Conservation (phyloP, 352 stramenopile genomes). For the Globisporangium spinosum region DNA sequence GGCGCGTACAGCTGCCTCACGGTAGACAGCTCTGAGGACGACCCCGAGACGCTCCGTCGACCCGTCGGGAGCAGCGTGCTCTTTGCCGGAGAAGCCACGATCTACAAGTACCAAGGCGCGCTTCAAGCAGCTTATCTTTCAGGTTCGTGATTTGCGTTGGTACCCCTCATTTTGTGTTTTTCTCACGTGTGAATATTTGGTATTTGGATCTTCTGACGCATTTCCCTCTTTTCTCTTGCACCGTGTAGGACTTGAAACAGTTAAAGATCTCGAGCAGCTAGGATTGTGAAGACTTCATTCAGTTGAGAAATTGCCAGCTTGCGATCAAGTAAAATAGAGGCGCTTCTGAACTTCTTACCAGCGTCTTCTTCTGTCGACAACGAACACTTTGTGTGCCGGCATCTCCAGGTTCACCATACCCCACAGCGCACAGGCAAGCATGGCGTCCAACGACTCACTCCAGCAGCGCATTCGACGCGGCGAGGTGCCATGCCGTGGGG, state of each 20-base stretch:
- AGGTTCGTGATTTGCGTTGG: slow-evolving; percentile 6
- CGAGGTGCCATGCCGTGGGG: slow-evolving; percentile 44
- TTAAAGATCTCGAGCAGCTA: slow-evolving; percentile 28
- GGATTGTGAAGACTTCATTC: slow-evolving; percentile 8
- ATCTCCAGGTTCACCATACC: not conserved
- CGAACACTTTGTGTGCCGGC: not conserved
- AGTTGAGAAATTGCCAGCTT: not conserved
- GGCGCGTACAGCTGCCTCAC: slow-evolving; percentile 66
- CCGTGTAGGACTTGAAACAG: slow-evolving; percentile 21
- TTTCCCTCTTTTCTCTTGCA: not conserved
- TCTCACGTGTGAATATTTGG: not conserved
- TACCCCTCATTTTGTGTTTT: not conserved
- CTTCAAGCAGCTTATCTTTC: slow-evolving; percentile 65
- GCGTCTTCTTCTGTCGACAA: not conserved
- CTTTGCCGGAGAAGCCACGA: slow-evolving; percentile 69
- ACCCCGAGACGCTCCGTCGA: slow-evolving; percentile 48
- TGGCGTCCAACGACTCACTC: slow-evolving; percentile 17
- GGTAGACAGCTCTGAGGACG: slow-evolving; percentile 51
- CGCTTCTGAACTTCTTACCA: not conserved
- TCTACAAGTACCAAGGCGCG: slow-evolving; percentile 63
- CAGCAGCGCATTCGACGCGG: slow-evolving; percentile 32
- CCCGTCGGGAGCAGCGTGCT: slow-evolving; percentile 37
- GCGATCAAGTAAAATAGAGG: not conserved
- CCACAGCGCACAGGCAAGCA: not conserved
- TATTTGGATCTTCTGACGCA: not conserved